phyloP scores from a whole-genome alignment of 306 rosid genomes.

The Nissolia schottii region DNA sequence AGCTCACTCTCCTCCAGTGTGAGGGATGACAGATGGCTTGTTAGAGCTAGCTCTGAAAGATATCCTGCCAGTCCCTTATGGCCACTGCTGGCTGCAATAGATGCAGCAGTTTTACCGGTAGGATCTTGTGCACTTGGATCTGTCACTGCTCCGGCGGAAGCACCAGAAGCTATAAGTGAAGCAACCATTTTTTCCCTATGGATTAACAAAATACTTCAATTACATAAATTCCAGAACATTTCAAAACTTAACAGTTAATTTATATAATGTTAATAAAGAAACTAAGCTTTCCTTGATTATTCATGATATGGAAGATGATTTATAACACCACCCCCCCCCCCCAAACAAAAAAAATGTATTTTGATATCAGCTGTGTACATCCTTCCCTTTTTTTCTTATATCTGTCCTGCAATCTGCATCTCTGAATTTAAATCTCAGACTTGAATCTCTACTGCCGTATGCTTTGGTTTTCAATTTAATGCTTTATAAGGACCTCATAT shows the following conservation, averaged over 20 bases:
- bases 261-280: not conserved
- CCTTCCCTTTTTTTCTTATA: not conserved
- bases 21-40: conserved; percentile 88
- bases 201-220: conserved; percentile 17
- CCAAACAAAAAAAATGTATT: not conserved
- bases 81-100: conserved; percentile 66
- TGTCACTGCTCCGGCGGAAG: conserved; percentile 96
- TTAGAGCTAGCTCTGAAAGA: conserved; percentile 82
- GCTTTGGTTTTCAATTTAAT: not conserved
- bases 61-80: conserved; percentile 97
- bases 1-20: conserved; percentile 70
- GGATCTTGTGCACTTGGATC: conserved; percentile 84
- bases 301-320: conserved; percentile 9
- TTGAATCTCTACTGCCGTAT: not conserved
- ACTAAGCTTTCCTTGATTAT: not conserved
- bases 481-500: not conserved
- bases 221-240: not conserved
- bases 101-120: conserved; percentile 77
- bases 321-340: not conserved
- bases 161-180: conserved; percentile 83
- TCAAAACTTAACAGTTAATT: conserved; percentile 1
- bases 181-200: conserved; percentile 94
- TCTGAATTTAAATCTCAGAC: not conserved
- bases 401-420: not conserved
- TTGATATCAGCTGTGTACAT: not conserved